These are phyloP conservation scores for Bipolaris sorokiniana DNA, from an alignment of 2,329 filamentous ascomycete genomes.

Conservation along the genomic window DNA sequence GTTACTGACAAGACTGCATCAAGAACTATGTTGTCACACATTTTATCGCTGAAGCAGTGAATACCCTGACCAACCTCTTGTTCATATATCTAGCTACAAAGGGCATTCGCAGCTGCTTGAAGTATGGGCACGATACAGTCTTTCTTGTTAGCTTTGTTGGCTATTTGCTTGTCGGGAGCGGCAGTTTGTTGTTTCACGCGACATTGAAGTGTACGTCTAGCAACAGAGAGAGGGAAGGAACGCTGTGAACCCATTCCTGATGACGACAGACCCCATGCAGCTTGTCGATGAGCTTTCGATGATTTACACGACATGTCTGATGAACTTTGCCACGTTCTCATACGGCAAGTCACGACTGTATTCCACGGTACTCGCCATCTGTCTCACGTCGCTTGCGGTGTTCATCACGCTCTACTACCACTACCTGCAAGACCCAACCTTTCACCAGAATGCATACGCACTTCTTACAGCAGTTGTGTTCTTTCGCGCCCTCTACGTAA, in stretches of 20 bases:
- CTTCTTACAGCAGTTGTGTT: constrained; percentile 73
- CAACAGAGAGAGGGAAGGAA: neutral
- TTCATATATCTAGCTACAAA: constrained; percentile 80
- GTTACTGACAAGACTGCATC: constrained; percentile 11
- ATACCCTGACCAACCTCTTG: constrained; percentile 79
- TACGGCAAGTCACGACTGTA: constrained; percentile 64
- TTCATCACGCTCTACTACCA: constrained; percentile 84
- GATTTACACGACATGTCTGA: constrained; percentile 74
- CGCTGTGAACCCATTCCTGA: constrained; percentile 60
- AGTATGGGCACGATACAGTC: constrained; percentile 74
- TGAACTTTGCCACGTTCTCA: constrained; percentile 75
- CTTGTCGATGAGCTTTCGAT: constrained; percentile 73
- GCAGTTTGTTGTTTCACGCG: constrained; percentile 68
- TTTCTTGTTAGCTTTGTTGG: constrained; percentile 72
- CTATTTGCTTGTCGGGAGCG: constrained; percentile 66
- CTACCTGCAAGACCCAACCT: constrained; percentile 78
- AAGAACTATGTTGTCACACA: constrained; percentile 77
- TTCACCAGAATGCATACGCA: constrained; percentile 82
- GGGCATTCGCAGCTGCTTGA: constrained; percentile 75
- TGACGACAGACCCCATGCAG: constrained; percentile 68
- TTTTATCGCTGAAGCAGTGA: constrained; percentile 79
- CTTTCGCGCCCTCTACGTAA: constrained; percentile 75
- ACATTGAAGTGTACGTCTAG: constrained; percentile 64
- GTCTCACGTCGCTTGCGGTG: constrained; percentile 58
- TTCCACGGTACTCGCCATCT: constrained; percentile 62